Base-by-base conservation (phyloP, 2,329 filamentous ascomycete genomes). In the Botryotinia narcissicola region DNA sequence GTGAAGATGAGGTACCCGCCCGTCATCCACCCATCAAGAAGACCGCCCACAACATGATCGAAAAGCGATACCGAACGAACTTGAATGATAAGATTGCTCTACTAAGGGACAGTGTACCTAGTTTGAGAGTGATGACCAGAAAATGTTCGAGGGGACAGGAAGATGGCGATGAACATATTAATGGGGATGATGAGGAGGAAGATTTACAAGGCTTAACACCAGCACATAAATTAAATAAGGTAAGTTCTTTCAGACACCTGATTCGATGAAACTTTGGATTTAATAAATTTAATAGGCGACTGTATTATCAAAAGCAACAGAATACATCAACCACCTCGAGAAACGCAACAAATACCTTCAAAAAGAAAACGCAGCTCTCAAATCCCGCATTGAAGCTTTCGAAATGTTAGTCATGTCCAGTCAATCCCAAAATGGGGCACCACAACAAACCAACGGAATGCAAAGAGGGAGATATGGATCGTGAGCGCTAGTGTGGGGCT, bases 281-380 rank as follows among this genome's bases (percentile, higher is more conserved):
- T 76, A 67, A 73, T 59, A 3, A 66, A 44, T n/a, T 48, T 29
- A 20, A 69, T 18, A 72, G 80, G 78, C 78, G 71, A 80, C 79
- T 0, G 88, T 98, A 62, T 84, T 98, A 69, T 94, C 93, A 77
- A 98, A 98, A 82, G 95, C 95, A 9, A 98, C 95, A 16, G 95
- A 98, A 81, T 98, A 98, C 79, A 98, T 98, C 77, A 89, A 91
- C 44, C 95, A 98, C 82, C 85, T 98, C 2, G 95, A 98, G 82
- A 96, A 96, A 83, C 90, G 94, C 32, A 97, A 97, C 79, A 92
- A 90, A 77, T 90, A 92, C 4, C 85, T 98, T 18, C 85, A 90
- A 59, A 93, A 97, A 66, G 95, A 98, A 81, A 95, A 97, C 80
- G 87, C 85, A 42, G 87, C 87, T 5, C 88, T 97, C 83, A 94